phyloP scores from a whole-genome alignment of 2,329 filamentous ascomycete species.

The Diaporthe batatas region DNA sequence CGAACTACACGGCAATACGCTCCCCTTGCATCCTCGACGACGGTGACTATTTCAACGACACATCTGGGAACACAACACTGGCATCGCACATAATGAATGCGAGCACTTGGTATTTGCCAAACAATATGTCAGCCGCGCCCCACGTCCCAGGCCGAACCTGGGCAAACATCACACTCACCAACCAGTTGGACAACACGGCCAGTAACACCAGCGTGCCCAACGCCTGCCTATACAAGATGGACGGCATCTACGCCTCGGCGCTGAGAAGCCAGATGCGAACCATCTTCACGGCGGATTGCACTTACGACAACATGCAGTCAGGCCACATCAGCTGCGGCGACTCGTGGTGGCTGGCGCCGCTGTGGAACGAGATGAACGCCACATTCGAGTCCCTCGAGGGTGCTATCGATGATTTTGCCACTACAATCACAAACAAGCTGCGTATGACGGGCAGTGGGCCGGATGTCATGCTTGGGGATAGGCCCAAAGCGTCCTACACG shows the following conservation, averaged over 20 bases:
- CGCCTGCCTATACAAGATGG: slow-evolving; percentile 45
- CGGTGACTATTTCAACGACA: slow-evolving; percentile 21
- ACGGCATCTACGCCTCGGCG: slow-evolving; percentile 40
- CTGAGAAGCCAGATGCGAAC: slow-evolving; percentile 38
- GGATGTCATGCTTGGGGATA: slow-evolving; percentile 17
- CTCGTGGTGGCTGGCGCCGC: slow-evolving; percentile 42
- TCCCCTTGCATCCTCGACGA: slow-evolving; percentile 41
- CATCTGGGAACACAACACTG: not conserved
- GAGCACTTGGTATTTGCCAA: slow-evolving; percentile 38
- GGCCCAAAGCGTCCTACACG: not conserved
- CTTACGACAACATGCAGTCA: slow-evolving; percentile 37
- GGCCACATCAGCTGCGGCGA: slow-evolving; percentile 40
- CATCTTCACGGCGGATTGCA: slow-evolving; percentile 40
- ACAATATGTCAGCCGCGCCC: slow-evolving; percentile 36
- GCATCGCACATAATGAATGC: slow-evolving; percentile 31
- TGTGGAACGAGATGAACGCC: slow-evolving; percentile 41
- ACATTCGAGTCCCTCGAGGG: slow-evolving; percentile 35
- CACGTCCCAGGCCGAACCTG: slow-evolving; percentile 39
- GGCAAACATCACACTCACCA: slow-evolving; percentile 34
- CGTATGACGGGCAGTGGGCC: slow-evolving; percentile 37
- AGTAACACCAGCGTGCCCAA: slow-evolving; percentile 42
- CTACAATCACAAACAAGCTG: slow-evolving; percentile 41
- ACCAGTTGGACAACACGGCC: not conserved
- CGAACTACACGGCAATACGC: slow-evolving; percentile 40
- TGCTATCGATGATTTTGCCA: slow-evolving; percentile 37